phyloP scores from a whole-genome alignment of 78 protist genomes.

The Polysphondylium violaceum region DNA sequence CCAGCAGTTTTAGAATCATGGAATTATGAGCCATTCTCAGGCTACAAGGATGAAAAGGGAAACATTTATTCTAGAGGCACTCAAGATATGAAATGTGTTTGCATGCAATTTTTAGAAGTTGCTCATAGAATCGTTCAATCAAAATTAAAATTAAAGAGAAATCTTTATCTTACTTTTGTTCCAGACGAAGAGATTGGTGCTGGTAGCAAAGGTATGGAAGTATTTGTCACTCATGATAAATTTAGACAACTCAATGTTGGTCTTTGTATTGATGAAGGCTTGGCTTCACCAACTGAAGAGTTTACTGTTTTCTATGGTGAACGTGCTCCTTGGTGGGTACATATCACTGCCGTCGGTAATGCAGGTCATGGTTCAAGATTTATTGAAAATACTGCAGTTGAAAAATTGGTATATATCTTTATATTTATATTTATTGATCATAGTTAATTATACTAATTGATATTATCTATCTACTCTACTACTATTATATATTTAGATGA shows the following conservation, averaged over 20 bases:
- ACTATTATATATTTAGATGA: conserved; percentile 32
- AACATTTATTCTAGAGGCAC: conserved; percentile 90
- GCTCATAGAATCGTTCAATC: conserved; percentile 30
- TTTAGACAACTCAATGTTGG: conserved; percentile 85
- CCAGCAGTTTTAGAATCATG: conserved; percentile 85
- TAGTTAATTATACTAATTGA: no score
- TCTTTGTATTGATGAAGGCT: conserved; percentile 88
- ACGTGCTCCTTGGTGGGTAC: conserved; percentile 87
- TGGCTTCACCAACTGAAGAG: conserved; percentile 79
- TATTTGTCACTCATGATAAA: conserved; percentile 35
- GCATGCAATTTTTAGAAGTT: conserved; percentile 86
- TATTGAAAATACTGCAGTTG: conserved; percentile 83
- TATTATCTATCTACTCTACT: not conserved
- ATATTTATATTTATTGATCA: not conserved
- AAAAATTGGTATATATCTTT: conserved; percentile 20
- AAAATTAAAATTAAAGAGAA: conserved; percentile 27
- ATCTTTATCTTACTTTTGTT: conserved; percentile 62
- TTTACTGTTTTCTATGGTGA: conserved; percentile 91
- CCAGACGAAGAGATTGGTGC: conserved; percentile 96
- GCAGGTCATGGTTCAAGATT: conserved; percentile 93
- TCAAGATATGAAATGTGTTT: conserved; percentile 96
- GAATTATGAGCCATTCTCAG: conserved; percentile 80
- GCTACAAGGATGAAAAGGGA: conserved; percentile 69
- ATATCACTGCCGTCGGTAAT: conserved; percentile 83
- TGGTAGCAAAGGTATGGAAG: conserved; percentile 77